Evolutionary conservation across 2,329 filamentous ascomycete species (phyloP).

Genomic region (Tolypocladium sp.): DNA sequence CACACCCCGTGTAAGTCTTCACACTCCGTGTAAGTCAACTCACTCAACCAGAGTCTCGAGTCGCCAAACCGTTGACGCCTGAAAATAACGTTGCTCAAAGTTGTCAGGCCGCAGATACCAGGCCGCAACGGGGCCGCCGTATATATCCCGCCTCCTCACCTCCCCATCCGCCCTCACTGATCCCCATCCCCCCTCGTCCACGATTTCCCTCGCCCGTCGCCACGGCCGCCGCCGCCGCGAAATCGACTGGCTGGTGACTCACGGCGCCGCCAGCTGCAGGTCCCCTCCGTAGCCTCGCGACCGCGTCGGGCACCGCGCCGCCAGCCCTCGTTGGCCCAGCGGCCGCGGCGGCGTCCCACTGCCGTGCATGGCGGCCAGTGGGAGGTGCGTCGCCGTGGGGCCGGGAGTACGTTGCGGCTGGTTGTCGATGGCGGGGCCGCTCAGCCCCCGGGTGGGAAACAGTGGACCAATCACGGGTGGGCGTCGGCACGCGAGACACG

Average conservation of each 20-base stretch:
- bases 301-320: slow-evolving; percentile 9
- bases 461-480: neutral
- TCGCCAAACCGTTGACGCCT: neutral
- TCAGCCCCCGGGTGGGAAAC: neutral
- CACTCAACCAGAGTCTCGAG: neutral
- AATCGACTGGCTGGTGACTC: slow-evolving; percentile 1
- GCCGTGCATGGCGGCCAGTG: slow-evolving; percentile 3
- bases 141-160: neutral
- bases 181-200: neutral
- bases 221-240: neutral
- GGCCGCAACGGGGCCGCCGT: neutral
- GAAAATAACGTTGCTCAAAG: neutral
- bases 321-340: slow-evolving; percentile 4
- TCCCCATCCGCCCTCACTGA: fast-evolving
- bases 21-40: slow-evolving; percentile 1
- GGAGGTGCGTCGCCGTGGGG: neutral
- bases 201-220: neutral
- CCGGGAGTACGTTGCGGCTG: neutral
- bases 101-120: neutral
- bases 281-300: slow-evolving; percentile 3
- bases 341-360: neutral
- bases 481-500: neutral
- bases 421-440: neutral
- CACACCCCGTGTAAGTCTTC: no score
- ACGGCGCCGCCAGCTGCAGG: neutral